Evolutionary conservation across 805 yeast genomes (phyloP), one percentile per base, ranked within the genome.

Genomic region (Candida maltosa): DNA sequence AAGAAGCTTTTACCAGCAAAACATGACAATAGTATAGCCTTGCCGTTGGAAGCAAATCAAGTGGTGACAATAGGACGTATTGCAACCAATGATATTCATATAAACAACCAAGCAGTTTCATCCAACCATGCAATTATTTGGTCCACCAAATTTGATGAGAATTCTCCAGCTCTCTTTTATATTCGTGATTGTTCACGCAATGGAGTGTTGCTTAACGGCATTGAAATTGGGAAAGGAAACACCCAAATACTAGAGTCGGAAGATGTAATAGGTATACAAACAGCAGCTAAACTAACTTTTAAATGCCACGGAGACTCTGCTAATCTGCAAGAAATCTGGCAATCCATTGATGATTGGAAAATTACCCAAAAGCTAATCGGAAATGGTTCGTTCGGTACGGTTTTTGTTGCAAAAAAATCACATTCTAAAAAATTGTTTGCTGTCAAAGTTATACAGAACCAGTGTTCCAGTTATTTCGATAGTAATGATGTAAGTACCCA

Each of bases 321-420:
- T 16, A 9, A 17, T 21, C 21, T 26, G 4, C 6, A 11, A 4
- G 23, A 10, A 10, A 6, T 29, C 7, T 24, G 15, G 17, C 18
- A 15, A 11, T 11, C 5, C 3, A 28, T 45, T 21, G 33, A 25
- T 2, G 37, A 21, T 37, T 78, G 83, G 83, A 37, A 34, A 3
- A 55, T 76, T 4, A 45, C 64, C 2, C 48, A 69, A 3, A 58
- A 59, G 19, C 44, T 70, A 4, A 49, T 78, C 20, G 83, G 83
- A 0, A 56, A 59, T 34, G 84, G 84, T 2, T 71, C 82, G 0
- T 78, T 76, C 62, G 84, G 85, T 1, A 65, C 66, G 34, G 82
- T 76, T 2, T 59, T 55, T 39, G 51, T 68, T 17, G 65, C 70
- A 5, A 37, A 47, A 26, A 48, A 54, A 14, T 41, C 46, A 8